A percentile compares a stretch with the other conserved stretches of the same genome.
phyloP scores from a whole-genome alignment of 2,329 filamentous ascomycete genomes.

The Curvularia lunata region DNA sequence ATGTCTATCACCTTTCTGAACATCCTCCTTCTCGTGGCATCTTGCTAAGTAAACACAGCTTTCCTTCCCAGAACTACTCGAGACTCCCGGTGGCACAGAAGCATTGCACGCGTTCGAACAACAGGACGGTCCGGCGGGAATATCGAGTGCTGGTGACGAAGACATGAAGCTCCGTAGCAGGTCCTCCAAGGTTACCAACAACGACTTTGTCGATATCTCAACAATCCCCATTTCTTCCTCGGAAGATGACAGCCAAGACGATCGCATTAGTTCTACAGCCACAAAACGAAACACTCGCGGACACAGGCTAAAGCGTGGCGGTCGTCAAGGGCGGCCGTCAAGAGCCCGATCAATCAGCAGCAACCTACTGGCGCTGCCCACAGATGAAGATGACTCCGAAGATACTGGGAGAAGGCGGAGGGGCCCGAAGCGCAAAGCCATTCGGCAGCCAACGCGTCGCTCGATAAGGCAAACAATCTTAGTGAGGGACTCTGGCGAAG shows the following conservation, averaged over 20 bases:
- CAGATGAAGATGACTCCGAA: constrained; percentile 34
- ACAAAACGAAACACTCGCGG: constrained; percentile 28
- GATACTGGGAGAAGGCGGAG: constrained; percentile 18
- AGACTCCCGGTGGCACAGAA: constrained; percentile 55
- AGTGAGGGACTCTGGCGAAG: constrained; percentile 24
- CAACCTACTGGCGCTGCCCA: constrained; percentile 22
- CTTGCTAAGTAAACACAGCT: constrained; percentile 47
- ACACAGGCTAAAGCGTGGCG: constrained; percentile 12
- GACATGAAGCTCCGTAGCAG: constrained; percentile 38
- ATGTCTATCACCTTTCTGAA: background rate
- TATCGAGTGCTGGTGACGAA: constrained; percentile 20
- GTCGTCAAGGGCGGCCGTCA: constrained; percentile 18
- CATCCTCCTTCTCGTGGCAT: background rate
- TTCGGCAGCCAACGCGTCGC: constrained; percentile 36
- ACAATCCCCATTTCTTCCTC: constrained; percentile 41
- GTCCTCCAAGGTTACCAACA: constrained; percentile 17
- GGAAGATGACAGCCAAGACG: constrained; percentile 32
- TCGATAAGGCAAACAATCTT: constrained; percentile 32
- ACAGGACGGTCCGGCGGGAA: constrained; percentile 25
- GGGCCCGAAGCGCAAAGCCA: constrained; percentile 26
- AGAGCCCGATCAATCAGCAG: constrained; percentile 25
- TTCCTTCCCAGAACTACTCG: constrained; percentile 53
- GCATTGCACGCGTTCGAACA: constrained; percentile 54
- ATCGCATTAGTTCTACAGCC: constrained; percentile 18
- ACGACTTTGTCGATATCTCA: constrained; percentile 41